Percentiles rank a stretch among this genome's conserved stretches.
These are phyloP conservation scores for Coniella lustricola DNA, from an alignment of 2,329 filamentous ascomycete genomes.

Conservation along the genomic window DNA sequence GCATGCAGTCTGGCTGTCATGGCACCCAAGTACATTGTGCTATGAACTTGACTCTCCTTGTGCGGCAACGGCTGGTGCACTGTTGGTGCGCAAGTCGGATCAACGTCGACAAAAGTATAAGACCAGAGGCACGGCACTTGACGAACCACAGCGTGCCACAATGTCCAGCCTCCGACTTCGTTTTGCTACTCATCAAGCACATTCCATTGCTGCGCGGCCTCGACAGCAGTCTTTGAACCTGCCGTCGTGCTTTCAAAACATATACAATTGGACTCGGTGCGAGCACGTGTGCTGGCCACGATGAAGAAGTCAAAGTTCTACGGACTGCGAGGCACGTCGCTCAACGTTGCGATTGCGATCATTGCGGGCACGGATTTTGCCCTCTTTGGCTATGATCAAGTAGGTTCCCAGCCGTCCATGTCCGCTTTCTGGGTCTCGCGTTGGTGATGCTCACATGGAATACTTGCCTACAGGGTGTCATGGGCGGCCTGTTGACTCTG, in stretches of 20 bases:
- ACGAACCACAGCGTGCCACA: too few relatives aligned
- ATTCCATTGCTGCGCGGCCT: too few relatives aligned
- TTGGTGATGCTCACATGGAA: not conserved
- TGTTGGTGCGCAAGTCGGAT: not conserved
- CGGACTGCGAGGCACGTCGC: slow-evolving; percentile 11
- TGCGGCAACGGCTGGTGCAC: too few relatives aligned
- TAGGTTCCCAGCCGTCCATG: not conserved
- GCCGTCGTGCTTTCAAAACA: too few relatives aligned
- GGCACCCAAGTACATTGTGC: too few relatives aligned
- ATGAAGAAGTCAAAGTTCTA: slow-evolving; percentile 15
- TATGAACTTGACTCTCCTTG: too few relatives aligned
- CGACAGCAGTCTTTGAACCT: too few relatives aligned
- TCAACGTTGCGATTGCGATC: slow-evolving; percentile 15
- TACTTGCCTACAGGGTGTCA: not conserved
- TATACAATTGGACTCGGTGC: not conserved
- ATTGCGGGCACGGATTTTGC: slow-evolving; percentile 17
- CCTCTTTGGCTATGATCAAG: slow-evolving; percentile 17
- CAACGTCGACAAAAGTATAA: too few relatives aligned
- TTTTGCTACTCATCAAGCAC: too few relatives aligned
- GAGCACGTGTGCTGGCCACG: not conserved
- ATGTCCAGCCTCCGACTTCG: too few relatives aligned
- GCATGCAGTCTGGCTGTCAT: too few relatives aligned
- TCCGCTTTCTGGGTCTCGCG: not conserved
- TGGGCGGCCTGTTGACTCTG: slow-evolving; percentile 9
- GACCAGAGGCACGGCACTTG: not conserved